These are phyloP conservation scores for Hortiboletus campestris DNA, from an alignment of 768 basidiomycete genomes.

Conservation along the genomic window DNA sequence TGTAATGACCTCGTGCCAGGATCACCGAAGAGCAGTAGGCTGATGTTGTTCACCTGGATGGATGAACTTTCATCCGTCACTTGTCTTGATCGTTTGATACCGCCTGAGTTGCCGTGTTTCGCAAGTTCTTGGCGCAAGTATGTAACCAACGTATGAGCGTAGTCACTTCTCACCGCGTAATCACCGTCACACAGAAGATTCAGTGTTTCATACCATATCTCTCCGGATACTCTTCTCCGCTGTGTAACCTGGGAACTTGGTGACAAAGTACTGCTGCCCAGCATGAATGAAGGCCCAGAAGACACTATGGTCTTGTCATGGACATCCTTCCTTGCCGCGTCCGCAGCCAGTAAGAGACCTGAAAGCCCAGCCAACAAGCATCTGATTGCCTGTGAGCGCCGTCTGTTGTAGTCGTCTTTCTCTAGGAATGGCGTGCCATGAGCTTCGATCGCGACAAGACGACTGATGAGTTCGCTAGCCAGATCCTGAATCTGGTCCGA, in stretches of 20 bases:
- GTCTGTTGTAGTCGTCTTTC: constrained; percentile 38
- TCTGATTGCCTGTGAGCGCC: constrained; percentile 64
- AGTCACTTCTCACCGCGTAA: constrained; percentile 75
- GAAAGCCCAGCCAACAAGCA: constrained; percentile 67
- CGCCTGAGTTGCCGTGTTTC: constrained; percentile 48
- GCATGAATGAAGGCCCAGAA: constrained; percentile 27
- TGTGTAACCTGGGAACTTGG: constrained; percentile 42
- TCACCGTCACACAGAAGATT: constrained; percentile 80
- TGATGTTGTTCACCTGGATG: constrained; percentile 46
- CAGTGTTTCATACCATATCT: constrained; percentile 90
- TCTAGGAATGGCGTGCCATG: constrained; percentile 51
- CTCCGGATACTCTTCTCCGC: constrained; percentile 69
- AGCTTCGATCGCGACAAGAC: constrained; percentile 68
- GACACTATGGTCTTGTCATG: constrained; percentile 8
- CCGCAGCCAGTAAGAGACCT: constrained; percentile 66
- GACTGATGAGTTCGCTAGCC: constrained; percentile 75
- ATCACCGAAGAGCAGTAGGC: constrained; percentile 55
- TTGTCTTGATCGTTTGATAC: constrained; percentile 44
- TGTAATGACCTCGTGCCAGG: constrained; percentile 70
- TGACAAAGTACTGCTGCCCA: constrained; percentile 26
- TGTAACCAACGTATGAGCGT: constrained; percentile 66
- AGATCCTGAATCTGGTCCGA: constrained; percentile 95
- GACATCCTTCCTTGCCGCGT: constrained; percentile 34
- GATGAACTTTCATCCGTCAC: constrained; percentile 47
- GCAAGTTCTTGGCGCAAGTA: constrained; percentile 79